These are phyloP conservation scores for Heterobasidion parviporum DNA, from an alignment of 1,284 basidiomycete species.

Conservation along the genomic window DNA sequence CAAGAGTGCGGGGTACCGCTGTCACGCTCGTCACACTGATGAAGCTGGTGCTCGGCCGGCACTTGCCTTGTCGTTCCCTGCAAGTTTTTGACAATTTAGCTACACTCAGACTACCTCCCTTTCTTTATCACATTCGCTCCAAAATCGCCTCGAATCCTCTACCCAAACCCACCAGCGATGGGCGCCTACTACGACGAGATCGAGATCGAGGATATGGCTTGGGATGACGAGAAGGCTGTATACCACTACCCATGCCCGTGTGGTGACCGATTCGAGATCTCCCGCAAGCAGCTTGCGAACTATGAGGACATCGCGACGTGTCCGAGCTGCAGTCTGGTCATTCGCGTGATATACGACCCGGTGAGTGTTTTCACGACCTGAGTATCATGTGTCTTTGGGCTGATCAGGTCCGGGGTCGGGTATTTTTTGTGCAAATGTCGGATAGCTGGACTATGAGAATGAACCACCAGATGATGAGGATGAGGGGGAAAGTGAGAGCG, in stretches of 20 bases:
- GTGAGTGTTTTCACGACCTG: slow-evolving; percentile 41
- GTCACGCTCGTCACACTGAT: no score
- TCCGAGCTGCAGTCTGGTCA: slow-evolving; percentile 92
- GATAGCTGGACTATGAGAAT: slow-evolving; percentile 67
- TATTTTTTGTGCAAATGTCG: not conserved
- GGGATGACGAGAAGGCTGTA: slow-evolving; percentile 77
- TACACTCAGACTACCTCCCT: no score
- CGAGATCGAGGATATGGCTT: slow-evolving; percentile 93
- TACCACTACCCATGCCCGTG: slow-evolving; percentile 98
- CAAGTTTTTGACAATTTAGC: no score
- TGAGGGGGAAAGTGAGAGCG: slow-evolving; percentile 27
- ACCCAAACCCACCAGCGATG: slow-evolving; percentile 30
- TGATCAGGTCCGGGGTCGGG: not conserved
- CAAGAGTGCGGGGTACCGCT: no score
- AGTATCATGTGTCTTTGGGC: not conserved
- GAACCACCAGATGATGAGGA: slow-evolving; percentile 43
- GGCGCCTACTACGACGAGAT: slow-evolving; percentile 87
- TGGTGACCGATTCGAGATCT: slow-evolving; percentile 97
- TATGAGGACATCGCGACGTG: slow-evolving; percentile 97
- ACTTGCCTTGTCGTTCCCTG: no score
- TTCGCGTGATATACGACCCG: slow-evolving; percentile 92
- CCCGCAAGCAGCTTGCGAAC: slow-evolving; percentile 76
- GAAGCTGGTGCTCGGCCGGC: no score
- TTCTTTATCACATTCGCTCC: no score
- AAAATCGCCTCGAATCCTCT: no score